A percentile compares a stretch with the other conserved stretches of the same genome.
Evolutionary conservation across 441 rosid genomes (phyloP).

Genomic region (Aquilaria agallochum): DNA sequence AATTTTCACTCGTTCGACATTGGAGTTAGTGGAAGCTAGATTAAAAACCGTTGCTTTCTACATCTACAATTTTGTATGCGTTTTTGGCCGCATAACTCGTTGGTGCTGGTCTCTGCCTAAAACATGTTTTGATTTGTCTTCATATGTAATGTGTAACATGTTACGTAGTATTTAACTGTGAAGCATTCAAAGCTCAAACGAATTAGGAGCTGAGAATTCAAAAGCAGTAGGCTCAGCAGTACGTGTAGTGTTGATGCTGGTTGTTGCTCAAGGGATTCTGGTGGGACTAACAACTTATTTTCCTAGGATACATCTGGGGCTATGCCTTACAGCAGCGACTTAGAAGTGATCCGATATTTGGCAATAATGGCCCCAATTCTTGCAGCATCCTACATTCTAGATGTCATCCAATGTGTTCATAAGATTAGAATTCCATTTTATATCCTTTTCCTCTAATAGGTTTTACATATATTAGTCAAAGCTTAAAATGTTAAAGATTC

Average conservation of each 20-base stretch:
- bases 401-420: conserved; percentile 43
- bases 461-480: too few relatives aligned
- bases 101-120: conserved; percentile 37
- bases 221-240: conserved; percentile 33
- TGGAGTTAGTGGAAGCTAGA: too few relatives aligned
- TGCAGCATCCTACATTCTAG: conserved; percentile 39
- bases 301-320: conserved; percentile 40
- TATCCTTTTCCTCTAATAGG: too few relatives aligned
- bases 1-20: too few relatives aligned
- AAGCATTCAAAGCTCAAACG: conserved; percentile 58
- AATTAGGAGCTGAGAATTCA: conserved; percentile 46
- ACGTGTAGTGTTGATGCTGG: conserved; percentile 23
- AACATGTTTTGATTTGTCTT: not conserved
- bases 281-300: conserved; percentile 26
- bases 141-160: too few relatives aligned
- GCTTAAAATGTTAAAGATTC: not conserved
- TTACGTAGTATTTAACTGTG: not conserved
- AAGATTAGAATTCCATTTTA: conserved; percentile 18
- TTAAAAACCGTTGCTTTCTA: too few relatives aligned
- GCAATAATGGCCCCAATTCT: conserved; percentile 43
- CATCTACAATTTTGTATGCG: too few relatives aligned
- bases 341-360: conserved; percentile 28
- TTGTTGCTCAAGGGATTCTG: conserved; percentile 25
- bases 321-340: conserved; percentile 35
- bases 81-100: too few relatives aligned